These are phyloP conservation scores for Oidiodendron maius DNA, from an alignment of 495 filamentous ascomycete species.

Conservation along the genomic window DNA sequence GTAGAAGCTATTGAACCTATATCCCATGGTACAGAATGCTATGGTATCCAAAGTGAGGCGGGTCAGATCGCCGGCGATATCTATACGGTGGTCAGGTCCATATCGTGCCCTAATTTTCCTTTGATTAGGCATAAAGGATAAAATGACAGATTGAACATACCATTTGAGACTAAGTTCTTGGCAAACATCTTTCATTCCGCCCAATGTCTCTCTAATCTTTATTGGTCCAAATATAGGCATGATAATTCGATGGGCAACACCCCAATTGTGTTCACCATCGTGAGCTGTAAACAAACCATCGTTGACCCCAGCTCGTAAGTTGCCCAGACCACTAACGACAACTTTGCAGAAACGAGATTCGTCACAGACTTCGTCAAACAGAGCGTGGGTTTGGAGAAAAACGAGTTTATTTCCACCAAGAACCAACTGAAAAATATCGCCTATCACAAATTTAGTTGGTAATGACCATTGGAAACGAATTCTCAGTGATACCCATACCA, in stretches of 20 bases:
- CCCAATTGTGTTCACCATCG: constrained; percentile 60
- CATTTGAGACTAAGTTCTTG: background rate
- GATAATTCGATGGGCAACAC: constrained; percentile 64
- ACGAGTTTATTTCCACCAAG: constrained; percentile 23
- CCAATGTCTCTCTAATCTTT: too few relatives aligned
- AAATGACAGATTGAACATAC: background rate
- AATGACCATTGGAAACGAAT: too few relatives aligned
- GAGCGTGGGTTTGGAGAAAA: constrained; percentile 47
- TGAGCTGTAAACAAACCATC: constrained; percentile 68
- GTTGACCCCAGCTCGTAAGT: constrained; percentile 53
- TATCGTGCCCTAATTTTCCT: too few relatives aligned
- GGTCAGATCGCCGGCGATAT: too few relatives aligned
- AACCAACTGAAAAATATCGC: constrained; percentile 67
- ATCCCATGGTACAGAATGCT: too few relatives aligned
- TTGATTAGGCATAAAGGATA: background rate
- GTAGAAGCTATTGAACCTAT: too few relatives aligned
- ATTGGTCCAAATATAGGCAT: too few relatives aligned
- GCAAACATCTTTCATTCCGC: too few relatives aligned
- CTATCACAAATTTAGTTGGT: too few relatives aligned
- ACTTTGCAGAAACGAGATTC: constrained; percentile 60
- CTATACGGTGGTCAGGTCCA: too few relatives aligned
- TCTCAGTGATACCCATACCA: too few relatives aligned
- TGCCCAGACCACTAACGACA: constrained; percentile 36
- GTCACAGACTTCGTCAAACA: constrained; percentile 62
- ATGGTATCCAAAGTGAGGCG: too few relatives aligned